Percentiles rank a stretch among this genome's conserved stretches.
These are phyloP conservation scores for Fusarium sp. DNA, from an alignment of 2,329 filamentous ascomycete species.

Conservation along the genomic window DNA sequence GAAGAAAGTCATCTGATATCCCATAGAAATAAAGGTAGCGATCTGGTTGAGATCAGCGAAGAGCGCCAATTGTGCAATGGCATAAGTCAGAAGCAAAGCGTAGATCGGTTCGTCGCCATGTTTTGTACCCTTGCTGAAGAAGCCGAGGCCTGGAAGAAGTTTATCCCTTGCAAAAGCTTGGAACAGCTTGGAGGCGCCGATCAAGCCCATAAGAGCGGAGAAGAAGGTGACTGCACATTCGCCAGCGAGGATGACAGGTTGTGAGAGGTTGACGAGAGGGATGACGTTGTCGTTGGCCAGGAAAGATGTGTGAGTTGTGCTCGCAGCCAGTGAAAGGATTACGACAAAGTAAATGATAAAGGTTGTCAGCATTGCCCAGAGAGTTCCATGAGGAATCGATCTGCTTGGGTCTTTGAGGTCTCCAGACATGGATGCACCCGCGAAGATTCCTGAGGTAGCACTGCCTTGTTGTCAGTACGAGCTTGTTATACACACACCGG, in stretches of 20 bases:
- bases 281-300: conserved; percentile 81
- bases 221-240: conserved; percentile 87
- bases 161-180: conserved; percentile 84
- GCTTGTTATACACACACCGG: not conserved
- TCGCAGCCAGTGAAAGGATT: conserved; percentile 80
- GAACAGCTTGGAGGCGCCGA: conserved; percentile 84
- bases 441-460: conserved; percentile 66
- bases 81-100: conserved; percentile 79
- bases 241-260: conserved; percentile 77
- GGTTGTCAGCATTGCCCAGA: conserved; percentile 80
- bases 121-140: conserved; percentile 79
- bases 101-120: conserved; percentile 78
- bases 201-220: conserved; percentile 86
- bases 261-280: conserved; percentile 81
- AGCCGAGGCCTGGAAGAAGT: conserved; percentile 76
- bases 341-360: conserved; percentile 80
- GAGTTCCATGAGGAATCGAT: conserved; percentile 84
- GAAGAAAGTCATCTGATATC: conserved; percentile 91
- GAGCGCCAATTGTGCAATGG: conserved; percentile 80
- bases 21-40: conserved; percentile 89
- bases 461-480: conserved; percentile 31
- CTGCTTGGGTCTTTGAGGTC: conserved; percentile 85
- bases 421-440: conserved; percentile 89
- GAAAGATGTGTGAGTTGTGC: conserved; percentile 77
- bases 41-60: conserved; percentile 88